These are phyloP conservation scores for Ephemerocybe angulata DNA, from an alignment of 768 basidiomycete species.

Conservation along the genomic window DNA sequence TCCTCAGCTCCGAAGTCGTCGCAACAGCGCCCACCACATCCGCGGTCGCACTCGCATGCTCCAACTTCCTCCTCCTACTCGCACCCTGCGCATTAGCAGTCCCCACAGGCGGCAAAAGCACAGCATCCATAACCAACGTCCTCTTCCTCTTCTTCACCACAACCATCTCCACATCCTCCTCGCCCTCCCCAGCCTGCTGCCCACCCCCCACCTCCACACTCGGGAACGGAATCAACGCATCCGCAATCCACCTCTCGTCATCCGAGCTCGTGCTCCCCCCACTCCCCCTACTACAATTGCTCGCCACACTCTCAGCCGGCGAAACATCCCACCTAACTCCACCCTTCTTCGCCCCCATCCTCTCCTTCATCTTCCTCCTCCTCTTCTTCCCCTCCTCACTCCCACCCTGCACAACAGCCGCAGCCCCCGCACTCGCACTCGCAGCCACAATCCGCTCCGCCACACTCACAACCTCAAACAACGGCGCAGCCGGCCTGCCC, in stretches of 20 bases:
- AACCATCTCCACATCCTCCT: background rate
- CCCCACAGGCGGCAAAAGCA: conserved; percentile 21
- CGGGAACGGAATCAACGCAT: conserved; percentile 7
- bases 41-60: too few species aligned
- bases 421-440: background rate
- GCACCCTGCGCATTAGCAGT: background rate
- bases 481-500: background rate
- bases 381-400: conserved; percentile 28
- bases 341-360: conserved; percentile 12
- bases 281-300: background rate
- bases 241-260: conserved; percentile 22
- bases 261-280: conserved; percentile 25
- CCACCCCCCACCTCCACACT: background rate
- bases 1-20: background rate
- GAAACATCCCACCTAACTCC: conserved; percentile 16
- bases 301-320: conserved; percentile 2
- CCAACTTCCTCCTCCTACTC: conserved; percentile 6
- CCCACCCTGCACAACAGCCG: conserved; percentile 33
- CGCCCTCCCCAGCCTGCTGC: background rate
- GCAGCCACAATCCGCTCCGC: conserved; percentile 42
- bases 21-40: background rate
- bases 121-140: conserved; percentile 48
- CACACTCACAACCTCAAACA: conserved; percentile 30
- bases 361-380: conserved; percentile 27
- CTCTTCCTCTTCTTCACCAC: conserved; percentile 44